Base-by-base conservation (phyloP, 768 basidiomycete species). In the Sarcodon sp. region DNA sequence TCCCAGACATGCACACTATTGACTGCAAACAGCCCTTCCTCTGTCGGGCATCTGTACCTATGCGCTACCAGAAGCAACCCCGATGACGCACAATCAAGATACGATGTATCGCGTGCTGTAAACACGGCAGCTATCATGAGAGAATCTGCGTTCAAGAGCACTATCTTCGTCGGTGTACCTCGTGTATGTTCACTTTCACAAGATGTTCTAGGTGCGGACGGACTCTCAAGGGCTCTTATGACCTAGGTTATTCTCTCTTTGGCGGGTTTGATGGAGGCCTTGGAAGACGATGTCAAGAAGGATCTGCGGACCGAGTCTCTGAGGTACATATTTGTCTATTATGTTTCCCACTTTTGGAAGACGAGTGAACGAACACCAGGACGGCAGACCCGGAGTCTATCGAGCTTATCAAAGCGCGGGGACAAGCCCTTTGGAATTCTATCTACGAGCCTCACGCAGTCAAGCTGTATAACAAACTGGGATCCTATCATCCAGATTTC, bases 401-500 rank as follows among this genome's bases (percentile, higher is more conserved):
- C 27, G 39, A 27, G 21, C 21, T 27, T 27, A 82, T 82, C 52
- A 59, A 79, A 61, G 67, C 69, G 59, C 79, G 84, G 58, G 88
- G 88, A 41, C 73, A 64, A 59, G 69, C 64, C 44, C 71, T 94
- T 53, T 94, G 91, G 88, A 71, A 83, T 63, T 77, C 80, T 47
- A 90, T 94, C 65, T 94, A 94, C 64, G 69, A 78, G 63, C 90
- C 90, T 61, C 86, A 90, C 69, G 83, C 80, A 60, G 79, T 79
- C 69, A 94, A 93, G 68, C 78, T 94, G 60, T 77, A 88, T 66
- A 69, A 79, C 69, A 94, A 91, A 69, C 73, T 94, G 53, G 81
- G 74, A 61, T 74, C 77, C 48, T 87, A 89, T 69, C 91, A 94
- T 65, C 91, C 91, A 51, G 91, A 94, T 72, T 87, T 94, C 69